phyloP scores from a whole-genome alignment of 805 yeast species.

The Metschnikowia henanensis region DNA sequence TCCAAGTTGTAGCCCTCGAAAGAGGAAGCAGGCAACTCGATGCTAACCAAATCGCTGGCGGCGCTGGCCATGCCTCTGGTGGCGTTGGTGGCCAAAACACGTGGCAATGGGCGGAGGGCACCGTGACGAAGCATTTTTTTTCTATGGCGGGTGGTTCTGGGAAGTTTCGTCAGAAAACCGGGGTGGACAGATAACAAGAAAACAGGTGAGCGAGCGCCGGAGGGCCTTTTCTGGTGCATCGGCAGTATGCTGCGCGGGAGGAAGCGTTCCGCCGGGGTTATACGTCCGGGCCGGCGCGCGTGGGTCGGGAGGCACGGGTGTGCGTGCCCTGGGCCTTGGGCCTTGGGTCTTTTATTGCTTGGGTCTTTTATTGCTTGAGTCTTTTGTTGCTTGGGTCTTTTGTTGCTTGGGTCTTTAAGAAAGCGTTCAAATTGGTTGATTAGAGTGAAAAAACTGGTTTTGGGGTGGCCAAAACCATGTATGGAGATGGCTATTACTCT shows the following conservation, averaged over 20 bases:
- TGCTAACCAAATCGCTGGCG: slow-evolving; percentile 39
- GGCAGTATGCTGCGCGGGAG: slow-evolving; percentile 19
- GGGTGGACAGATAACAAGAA: slow-evolving; percentile 3
- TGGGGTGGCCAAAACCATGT: too few species aligned
- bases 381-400: too few species aligned
- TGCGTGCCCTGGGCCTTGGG: too few species aligned
- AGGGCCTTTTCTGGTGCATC: slow-evolving; percentile 6
- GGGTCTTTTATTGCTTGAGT: too few species aligned
- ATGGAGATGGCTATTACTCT: too few species aligned
- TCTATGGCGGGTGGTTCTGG: not conserved
- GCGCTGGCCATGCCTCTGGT: slow-evolving; percentile 39
- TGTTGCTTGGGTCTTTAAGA: too few species aligned
- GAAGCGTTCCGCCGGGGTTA: slow-evolving; percentile 25
- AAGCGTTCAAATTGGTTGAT: too few species aligned
- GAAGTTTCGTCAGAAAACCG: slow-evolving; percentile 3
- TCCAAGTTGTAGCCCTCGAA: slow-evolving; percentile 84
- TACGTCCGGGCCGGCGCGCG: slow-evolving; percentile 16
- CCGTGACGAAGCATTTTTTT: slow-evolving; percentile 20
- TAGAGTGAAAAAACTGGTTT: too few species aligned
- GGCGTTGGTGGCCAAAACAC: slow-evolving; percentile 21
- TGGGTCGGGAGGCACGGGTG: slow-evolving; percentile 5
- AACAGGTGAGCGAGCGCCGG: slow-evolving; percentile 5
- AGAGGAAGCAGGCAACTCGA: slow-evolving; percentile 74
- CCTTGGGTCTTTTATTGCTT: too few species aligned
- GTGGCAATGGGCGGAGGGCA: slow-evolving; percentile 18